Conservation (phyloP, 2,329 filamentous ascomycete genomes). For the Aureobasidium sp. region DNA sequence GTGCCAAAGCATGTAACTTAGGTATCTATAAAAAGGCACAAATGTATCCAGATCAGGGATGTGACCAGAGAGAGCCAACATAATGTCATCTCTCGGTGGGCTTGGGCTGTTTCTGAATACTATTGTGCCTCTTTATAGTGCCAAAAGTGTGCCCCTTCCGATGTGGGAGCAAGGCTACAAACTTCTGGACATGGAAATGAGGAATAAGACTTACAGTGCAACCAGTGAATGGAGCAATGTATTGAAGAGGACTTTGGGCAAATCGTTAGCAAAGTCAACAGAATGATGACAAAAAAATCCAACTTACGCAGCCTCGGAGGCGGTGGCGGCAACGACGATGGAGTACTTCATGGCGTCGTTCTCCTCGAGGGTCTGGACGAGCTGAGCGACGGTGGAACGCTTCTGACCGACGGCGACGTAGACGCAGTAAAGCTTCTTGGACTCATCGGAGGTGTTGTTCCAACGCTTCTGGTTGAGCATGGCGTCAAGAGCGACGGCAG, state of each 20-base stretch:
- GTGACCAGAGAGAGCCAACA: background rate
- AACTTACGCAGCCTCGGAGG: slow-evolving; percentile 73
- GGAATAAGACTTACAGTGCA: background rate
- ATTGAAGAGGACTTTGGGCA: slow-evolving; percentile 63
- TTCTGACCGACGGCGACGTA: slow-evolving; percentile 99
- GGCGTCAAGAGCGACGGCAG: slow-evolving; percentile 92
- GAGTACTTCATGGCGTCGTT: slow-evolving; percentile 99
- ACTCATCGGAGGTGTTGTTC: slow-evolving; percentile 86
- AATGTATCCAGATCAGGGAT: background rate
- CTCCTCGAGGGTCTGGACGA: slow-evolving; percentile 99
- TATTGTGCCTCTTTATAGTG: background rate
- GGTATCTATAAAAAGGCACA: background rate
- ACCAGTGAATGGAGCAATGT: slow-evolving; percentile 87
- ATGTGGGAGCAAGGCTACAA: too few relatives aligned
- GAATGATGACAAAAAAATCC: background rate
- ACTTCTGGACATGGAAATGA: background rate
- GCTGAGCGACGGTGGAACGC: slow-evolving; percentile 97
- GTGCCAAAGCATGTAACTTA: background rate
- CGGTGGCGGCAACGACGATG: slow-evolving; percentile 88
- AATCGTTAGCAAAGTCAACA: slow-evolving; percentile 10
- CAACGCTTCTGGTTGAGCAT: slow-evolving; percentile 99
- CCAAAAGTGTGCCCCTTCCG: background rate
- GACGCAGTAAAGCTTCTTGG: slow-evolving; percentile 98
- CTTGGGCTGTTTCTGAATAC: background rate
- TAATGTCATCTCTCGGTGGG: background rate